Evolutionary conservation across 495 filamentous ascomycete species (phyloP).

Genomic region (Durotheca rogersii): DNA sequence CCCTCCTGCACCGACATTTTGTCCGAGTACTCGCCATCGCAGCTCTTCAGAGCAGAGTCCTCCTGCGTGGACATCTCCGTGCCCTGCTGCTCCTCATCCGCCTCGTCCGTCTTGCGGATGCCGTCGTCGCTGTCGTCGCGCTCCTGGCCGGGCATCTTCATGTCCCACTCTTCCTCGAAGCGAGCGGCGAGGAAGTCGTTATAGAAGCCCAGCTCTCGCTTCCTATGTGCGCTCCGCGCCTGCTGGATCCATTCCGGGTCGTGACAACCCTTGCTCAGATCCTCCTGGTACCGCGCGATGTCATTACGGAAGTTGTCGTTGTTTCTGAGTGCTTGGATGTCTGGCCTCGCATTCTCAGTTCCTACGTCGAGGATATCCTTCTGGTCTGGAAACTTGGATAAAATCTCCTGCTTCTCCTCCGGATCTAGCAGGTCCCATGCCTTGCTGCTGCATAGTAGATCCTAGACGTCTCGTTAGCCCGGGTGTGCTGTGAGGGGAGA

Average conservation of each 20-base stretch:
- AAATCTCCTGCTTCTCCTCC: slow-evolving; percentile 56
- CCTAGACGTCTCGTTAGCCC: slow-evolving; percentile 39
- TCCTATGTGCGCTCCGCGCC: slow-evolving; percentile 61
- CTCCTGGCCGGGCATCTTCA: slow-evolving; percentile 47
- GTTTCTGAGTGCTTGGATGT: slow-evolving; percentile 40
- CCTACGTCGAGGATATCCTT: slow-evolving; percentile 36
- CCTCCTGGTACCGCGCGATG: slow-evolving; percentile 45
- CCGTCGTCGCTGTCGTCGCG: too few species aligned
- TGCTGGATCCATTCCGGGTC: slow-evolving; percentile 65
- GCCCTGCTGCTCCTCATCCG: neutral
- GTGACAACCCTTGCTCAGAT: slow-evolving; percentile 62
- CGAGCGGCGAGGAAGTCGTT: slow-evolving; percentile 65
- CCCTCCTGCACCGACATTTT: neutral
- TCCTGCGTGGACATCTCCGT: neutral
- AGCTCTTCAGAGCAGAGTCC: neutral
- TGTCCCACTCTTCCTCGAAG: slow-evolving; percentile 70
- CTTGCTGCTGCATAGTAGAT: slow-evolving; percentile 54
- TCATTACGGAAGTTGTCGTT: slow-evolving; percentile 50
- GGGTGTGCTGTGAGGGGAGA: neutral
- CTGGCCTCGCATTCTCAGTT: slow-evolving; percentile 38
- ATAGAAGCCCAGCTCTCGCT: slow-evolving; percentile 66
- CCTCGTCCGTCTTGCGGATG: neutral
- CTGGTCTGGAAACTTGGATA: slow-evolving; percentile 57
- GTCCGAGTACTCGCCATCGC: neutral
- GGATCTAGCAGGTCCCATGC: slow-evolving; percentile 60